Conservation (phyloP, 768 basidiomycete genomes). For the Mycena leptocephala region DNA sequence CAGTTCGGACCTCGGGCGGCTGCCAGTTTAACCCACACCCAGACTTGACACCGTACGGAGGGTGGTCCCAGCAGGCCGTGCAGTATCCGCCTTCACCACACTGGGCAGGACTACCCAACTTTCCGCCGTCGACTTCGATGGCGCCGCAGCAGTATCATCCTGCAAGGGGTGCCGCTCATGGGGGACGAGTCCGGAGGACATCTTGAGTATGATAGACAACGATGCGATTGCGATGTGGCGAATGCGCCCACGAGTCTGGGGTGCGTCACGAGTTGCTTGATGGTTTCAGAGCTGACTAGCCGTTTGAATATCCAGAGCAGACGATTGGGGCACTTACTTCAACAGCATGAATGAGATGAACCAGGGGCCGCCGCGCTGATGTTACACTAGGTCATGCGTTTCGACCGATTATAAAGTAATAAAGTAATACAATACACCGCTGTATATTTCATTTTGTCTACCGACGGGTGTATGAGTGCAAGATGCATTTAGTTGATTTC, state of each 20-base stretch:
- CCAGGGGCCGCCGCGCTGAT: not conserved
- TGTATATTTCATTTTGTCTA: too few species aligned
- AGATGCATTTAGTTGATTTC: too few species aligned
- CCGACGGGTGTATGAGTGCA: too few species aligned
- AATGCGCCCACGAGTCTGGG: constrained; percentile 62
- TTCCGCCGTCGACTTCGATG: not conserved
- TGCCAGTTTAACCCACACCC: constrained; percentile 47
- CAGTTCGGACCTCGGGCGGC: constrained; percentile 59
- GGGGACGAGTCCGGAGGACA: not conserved
- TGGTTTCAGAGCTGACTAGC: not conserved
- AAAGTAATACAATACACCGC: too few species aligned
- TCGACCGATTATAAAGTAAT: too few species aligned
- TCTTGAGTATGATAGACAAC: constrained; percentile 41
- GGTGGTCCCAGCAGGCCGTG: not conserved
- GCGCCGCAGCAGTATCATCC: not conserved
- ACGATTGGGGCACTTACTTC: constrained; percentile 15
- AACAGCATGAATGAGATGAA: not conserved
- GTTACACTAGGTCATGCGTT: too few species aligned
- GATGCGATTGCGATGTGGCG: constrained; percentile 67
- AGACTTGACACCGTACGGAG: not conserved
- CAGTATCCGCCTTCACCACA: too few species aligned
- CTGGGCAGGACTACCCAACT: not conserved
- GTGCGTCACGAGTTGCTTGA: constrained; percentile 48
- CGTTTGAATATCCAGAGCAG: not conserved
- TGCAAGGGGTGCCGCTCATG: not conserved